phyloP scores from a whole-genome alignment of 2,329 filamentous ascomycete species.

The Penicillium sp. region DNA sequence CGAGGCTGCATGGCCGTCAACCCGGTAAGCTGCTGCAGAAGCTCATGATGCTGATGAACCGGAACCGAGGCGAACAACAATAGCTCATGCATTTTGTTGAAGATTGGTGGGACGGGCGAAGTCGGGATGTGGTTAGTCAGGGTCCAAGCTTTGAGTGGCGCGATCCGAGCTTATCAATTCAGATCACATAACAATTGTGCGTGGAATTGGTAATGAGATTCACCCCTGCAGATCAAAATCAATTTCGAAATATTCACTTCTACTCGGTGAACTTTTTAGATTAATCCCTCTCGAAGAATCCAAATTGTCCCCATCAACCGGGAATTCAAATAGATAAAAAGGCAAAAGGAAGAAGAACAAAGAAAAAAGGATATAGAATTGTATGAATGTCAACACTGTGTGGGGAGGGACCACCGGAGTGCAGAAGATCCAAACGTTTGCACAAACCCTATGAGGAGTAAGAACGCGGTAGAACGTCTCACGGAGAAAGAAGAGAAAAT shows the following conservation, averaged over 20 bases:
- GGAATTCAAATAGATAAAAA: neutral
- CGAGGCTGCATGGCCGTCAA: constrained; percentile 62
- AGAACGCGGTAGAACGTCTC: neutral
- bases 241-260: neutral
- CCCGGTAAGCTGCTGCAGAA: constrained; percentile 62
- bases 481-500: neutral
- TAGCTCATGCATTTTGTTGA: constrained; percentile 59
- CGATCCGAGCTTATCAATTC: constrained; percentile 8
- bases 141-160: constrained; percentile 23
- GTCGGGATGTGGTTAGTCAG: constrained; percentile 21
- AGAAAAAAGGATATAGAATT: neutral
- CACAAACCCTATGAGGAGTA: neutral
- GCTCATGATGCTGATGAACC: constrained; percentile 56
- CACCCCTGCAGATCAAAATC: neutral
- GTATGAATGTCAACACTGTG: neutral
- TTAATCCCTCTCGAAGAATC: neutral
- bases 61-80: constrained; percentile 62
- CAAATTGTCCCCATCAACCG: neutral
- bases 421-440: neutral
- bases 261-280: neutral
- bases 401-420: neutral
- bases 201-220: constrained; percentile 10
- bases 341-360: neutral
- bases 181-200: neutral
- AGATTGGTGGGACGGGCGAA: constrained; percentile 17